phyloP scores from a whole-genome alignment of 2,329 filamentous ascomycete species.

The Cytospora schulzeri region DNA sequence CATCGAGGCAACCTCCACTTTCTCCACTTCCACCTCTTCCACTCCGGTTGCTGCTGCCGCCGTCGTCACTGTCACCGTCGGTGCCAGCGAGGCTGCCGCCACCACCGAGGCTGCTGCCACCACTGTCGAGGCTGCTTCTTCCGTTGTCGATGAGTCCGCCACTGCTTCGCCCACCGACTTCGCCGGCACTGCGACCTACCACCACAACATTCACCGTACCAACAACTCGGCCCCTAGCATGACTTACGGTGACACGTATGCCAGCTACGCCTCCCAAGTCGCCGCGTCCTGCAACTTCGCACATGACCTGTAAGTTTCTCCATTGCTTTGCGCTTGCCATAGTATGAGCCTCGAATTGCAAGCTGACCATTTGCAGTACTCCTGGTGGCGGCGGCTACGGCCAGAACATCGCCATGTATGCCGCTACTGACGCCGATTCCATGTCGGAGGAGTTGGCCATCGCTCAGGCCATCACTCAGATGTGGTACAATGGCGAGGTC shows the following conservation, averaged over 20 bases:
- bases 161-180: constrained; percentile 34
- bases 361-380: constrained; percentile 40
- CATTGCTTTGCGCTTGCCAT: not conserved
- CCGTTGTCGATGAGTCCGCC: constrained; percentile 22
- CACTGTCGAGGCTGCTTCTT: not conserved
- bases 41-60: constrained; percentile 27
- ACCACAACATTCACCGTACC: constrained; percentile 84
- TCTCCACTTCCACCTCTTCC: constrained; percentile 22
- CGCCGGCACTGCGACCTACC: constrained; percentile 54
- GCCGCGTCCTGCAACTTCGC: constrained; percentile 70
- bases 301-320: constrained; percentile 70
- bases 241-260: constrained; percentile 66
- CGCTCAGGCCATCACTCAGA: constrained; percentile 70
- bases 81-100: constrained; percentile 14
- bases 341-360: not conserved
- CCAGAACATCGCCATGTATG: constrained; percentile 83
- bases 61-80: constrained; percentile 12
- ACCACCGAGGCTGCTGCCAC: constrained; percentile 10
- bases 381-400: constrained; percentile 71
- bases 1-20: not conserved
- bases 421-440: constrained; percentile 42
- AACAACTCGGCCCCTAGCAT: constrained; percentile 75
- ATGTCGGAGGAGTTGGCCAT: constrained; percentile 59
- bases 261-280: constrained; percentile 62
- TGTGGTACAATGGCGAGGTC: constrained; percentile 88